Percentiles rank a stretch among this genome's conserved stretches.
Conservation (phyloP, 1,139 yeast genomes). For the Pichia sp. region DNA sequence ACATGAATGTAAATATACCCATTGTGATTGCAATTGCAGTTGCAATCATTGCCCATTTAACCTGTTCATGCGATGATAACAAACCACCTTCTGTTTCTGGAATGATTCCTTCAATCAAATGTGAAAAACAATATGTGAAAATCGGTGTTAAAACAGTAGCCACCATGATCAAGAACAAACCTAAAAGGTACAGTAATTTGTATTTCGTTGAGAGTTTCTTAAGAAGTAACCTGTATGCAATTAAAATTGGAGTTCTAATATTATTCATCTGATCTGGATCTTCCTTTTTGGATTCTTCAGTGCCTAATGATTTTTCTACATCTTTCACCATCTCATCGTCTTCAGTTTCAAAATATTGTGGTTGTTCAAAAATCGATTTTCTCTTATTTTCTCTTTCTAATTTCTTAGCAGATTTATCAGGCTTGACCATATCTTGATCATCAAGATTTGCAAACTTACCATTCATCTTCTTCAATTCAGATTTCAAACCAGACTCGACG, state of each 20-base stretch:
- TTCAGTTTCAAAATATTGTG: constrained; percentile 1
- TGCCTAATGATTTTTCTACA: neutral
- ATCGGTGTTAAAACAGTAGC: constrained; percentile 72
- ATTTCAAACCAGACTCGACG: constrained; percentile 42
- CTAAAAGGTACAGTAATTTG: constrained; percentile 35
- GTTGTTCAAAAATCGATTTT: constrained; percentile 8
- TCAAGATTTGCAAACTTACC: constrained; percentile 18
- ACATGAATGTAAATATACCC: constrained; percentile 54
- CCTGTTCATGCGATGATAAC: constrained; percentile 38
- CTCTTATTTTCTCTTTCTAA: constrained; percentile 1
- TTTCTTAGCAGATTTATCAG: neutral
- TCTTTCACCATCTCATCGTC: no score
- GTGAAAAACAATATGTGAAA: constrained; percentile 76
- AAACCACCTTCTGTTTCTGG: constrained; percentile 33
- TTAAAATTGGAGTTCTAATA: constrained; percentile 13
- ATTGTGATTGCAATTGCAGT: constrained; percentile 59
- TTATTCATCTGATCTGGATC: neutral
- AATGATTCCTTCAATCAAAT: constrained; percentile 57
- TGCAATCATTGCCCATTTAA: constrained; percentile 69
- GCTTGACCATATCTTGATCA: neutral
- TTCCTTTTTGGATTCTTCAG: neutral
- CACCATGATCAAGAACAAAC: constrained; percentile 49
- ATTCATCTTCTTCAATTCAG: constrained; percentile 30
- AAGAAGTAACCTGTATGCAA: constrained; percentile 10
- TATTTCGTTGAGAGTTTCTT: constrained; percentile 8